Evolutionary conservation across 164 flowering plant species (phyloP).

Genomic region (Litsea cubeba): DNA sequence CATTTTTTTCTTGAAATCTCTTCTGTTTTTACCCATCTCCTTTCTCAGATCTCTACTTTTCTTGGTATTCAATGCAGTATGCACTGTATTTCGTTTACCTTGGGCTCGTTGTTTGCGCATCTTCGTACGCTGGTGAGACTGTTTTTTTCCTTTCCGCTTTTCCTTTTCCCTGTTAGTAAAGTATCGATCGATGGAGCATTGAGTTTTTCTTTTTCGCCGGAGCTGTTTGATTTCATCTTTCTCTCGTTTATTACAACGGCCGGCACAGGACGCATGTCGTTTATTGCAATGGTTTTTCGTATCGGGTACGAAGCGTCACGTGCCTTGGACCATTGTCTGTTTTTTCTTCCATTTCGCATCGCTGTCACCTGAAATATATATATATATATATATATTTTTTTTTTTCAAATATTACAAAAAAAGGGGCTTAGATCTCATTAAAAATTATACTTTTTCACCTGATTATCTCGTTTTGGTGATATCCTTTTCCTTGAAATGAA

Average conservation of each 20-base stretch:
- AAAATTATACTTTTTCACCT: background rate
- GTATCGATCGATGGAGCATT: no score
- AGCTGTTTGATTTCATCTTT: background rate
- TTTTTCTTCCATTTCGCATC: background rate
- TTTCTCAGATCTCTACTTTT: background rate
- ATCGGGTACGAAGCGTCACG: background rate
- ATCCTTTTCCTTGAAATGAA: no score
- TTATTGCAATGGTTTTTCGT: background rate
- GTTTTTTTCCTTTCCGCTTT: background rate
- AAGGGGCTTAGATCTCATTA: no score
- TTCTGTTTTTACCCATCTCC: background rate
- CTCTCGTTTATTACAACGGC: background rate
- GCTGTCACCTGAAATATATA: background rate
- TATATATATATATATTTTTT: no score
- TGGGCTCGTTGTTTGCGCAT: slow-evolving; percentile 80
- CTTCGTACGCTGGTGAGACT: slow-evolving; percentile 78
- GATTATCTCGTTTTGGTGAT: no score
- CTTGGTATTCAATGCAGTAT: slow-evolving; percentile 52
- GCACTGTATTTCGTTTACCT: slow-evolving; percentile 91
- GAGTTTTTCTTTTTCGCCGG: background rate
- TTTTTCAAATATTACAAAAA: no score
- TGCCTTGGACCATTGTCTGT: background rate
- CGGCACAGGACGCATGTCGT: background rate
- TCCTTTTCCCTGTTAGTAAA: no score
- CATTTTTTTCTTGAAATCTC: background rate